Percentiles rank a stretch among this genome's conserved stretches.
These are phyloP conservation scores for Actinidia polygama DNA, from an alignment of 179 eudicot genomes.

Conservation along the genomic window DNA sequence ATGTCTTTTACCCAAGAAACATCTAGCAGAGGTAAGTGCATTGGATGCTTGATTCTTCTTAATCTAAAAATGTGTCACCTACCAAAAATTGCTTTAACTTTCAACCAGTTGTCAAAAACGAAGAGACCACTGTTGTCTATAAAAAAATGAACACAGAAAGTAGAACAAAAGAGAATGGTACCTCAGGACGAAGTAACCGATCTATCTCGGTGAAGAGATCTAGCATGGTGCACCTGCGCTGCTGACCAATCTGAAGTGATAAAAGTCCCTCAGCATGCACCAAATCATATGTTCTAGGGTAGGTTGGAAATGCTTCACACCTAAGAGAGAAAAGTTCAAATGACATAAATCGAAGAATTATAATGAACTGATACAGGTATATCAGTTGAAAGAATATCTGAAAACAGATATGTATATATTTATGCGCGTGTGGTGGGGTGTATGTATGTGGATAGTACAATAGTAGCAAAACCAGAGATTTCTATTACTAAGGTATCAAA, in stretches of 20 bases:
- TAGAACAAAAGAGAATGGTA: slow-evolving; percentile 29
- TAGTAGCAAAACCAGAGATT: background rate
- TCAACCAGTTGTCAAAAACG: background rate
- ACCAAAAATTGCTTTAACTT: background rate
- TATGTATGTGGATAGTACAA: background rate
- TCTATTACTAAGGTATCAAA: background rate
- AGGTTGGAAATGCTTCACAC: slow-evolving; percentile 98
- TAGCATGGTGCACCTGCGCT: slow-evolving; percentile 59
- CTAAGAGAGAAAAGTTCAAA: slow-evolving; percentile 34
- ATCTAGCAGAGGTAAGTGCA: background rate
- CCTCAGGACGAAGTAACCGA: slow-evolving; percentile 99
- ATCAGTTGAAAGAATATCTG: background rate
- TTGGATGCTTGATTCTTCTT: background rate
- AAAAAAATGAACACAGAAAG: slow-evolving; percentile 9
- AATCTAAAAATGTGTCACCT: background rate
- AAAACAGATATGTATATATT: background rate
- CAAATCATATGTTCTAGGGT: slow-evolving; percentile 94
- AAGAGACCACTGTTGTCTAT: slow-evolving; percentile 6
- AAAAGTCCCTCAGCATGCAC: slow-evolving; percentile 92
- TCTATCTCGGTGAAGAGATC: slow-evolving; percentile 87
- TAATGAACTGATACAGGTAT: background rate
- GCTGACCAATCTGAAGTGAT: slow-evolving; percentile 61
- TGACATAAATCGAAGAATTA: slow-evolving; percentile 2
- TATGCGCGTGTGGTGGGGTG: no score
- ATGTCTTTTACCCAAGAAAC: background rate